Base-by-base conservation (phyloP, 495 filamentous ascomycete species). In the Xylaria castorea region DNA sequence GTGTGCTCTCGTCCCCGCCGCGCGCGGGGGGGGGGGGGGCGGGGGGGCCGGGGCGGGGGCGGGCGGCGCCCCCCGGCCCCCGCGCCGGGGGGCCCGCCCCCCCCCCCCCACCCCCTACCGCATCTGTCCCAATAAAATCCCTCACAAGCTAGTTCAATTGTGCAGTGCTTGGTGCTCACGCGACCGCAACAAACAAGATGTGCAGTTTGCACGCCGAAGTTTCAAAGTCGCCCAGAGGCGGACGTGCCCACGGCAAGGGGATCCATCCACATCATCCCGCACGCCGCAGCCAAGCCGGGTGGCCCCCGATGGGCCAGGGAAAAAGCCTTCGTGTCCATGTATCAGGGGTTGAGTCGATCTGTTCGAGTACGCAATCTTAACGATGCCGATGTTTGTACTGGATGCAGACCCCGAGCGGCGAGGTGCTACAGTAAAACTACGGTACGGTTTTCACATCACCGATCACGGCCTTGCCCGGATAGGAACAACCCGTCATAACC, bases 201-300 rank as follows among this genome's bases (percentile, higher is more conserved):
- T 57, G 8, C 34, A 30, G 0, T 48, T 58, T 40, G 25, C 67
- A 60, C 38, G 53, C 38, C 27, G 38, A 58, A 34, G 46, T 71
- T 20, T 27, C 60, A 65, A 34, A 38, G 58, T 20, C n/a, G 11
- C 58, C 18, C n/a, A 61, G 58, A 38, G 58, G n/a, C 58, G 32
- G 34, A 50, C 46, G 18, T 18, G 30, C 18, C 27, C 14, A 50
- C 61, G 61, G 69, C 50, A 58, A 48, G 36, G 51, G 51, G 69
- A 25, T 64, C 9, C 60, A 25, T 48, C 62, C 68, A 30, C 61
- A 46, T 55, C 60, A 55, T 71, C 60, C 38, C 60, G 68, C 61
- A 55, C 62, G 58, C 58, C 60, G 34, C 66, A 68, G 66, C 66
- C 48, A 65, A 57, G 60, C 58, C 60, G 60, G 69, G 44, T 57